phyloP scores from a whole-genome alignment of 2,329 filamentous ascomycete species.

The Camillea tinctor region DNA sequence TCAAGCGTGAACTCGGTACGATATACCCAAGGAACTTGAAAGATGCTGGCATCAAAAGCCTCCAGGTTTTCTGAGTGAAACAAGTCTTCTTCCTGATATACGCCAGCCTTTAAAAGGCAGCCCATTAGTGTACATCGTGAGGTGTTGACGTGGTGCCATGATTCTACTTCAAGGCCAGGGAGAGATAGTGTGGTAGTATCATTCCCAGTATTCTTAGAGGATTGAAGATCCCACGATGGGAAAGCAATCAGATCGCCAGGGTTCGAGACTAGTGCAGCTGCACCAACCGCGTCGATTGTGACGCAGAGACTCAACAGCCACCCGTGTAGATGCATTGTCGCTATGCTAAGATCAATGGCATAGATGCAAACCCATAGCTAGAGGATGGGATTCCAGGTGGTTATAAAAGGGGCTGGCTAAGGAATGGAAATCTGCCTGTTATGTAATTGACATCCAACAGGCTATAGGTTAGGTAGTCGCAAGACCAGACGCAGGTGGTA shows the following conservation, averaged over 20 bases:
- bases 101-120: conserved; percentile 50
- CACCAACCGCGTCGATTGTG: conserved; percentile 6
- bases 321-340: conserved; percentile 20
- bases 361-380: background rate
- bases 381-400: no score
- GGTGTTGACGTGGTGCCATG: conserved; percentile 49
- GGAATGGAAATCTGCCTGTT: background rate
- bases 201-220: conserved; percentile 36
- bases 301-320: conserved; percentile 17
- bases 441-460: background rate
- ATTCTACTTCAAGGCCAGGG: conserved; percentile 43
- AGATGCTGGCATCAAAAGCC: conserved; percentile 44
- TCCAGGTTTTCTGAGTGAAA: conserved; percentile 54
- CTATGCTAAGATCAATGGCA: background rate
- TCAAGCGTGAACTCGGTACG: conserved; percentile 49
- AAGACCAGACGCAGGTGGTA: background rate
- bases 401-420: background rate
- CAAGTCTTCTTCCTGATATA: conserved; percentile 51
- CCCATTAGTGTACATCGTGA: conserved; percentile 56
- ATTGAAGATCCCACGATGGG: conserved; percentile 50
- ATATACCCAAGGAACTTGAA: conserved; percentile 58
- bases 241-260: conserved; percentile 31
- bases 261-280: conserved; percentile 17
- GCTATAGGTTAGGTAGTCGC: background rate
- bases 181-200: conserved; percentile 41